Percentiles rank a stretch among this genome's conserved stretches.
phyloP scores from a whole-genome alignment of 2,329 filamentous ascomycete species.

The Aspergillus quadrilineatus region DNA sequence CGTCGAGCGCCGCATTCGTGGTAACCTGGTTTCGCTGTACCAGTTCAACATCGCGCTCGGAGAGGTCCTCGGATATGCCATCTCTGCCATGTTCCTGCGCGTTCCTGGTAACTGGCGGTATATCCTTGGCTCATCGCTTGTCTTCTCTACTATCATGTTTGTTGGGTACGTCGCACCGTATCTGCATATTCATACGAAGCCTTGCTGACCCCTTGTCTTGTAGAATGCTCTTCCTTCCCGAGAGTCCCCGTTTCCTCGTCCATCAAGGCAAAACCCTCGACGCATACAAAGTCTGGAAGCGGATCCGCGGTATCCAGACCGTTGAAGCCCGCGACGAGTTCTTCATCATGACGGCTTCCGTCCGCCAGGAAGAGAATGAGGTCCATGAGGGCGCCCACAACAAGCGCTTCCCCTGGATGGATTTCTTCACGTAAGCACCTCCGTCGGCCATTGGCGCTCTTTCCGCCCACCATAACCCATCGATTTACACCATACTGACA shows the following conservation, averaged over 20 bases:
- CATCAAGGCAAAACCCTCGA: slow-evolving; percentile 62
- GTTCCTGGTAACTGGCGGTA: slow-evolving; percentile 71
- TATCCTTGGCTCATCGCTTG: slow-evolving; percentile 69
- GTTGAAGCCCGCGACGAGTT: slow-evolving; percentile 66
- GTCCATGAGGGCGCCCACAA: slow-evolving; percentile 4
- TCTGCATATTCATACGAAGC: neutral
- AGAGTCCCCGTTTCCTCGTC: slow-evolving; percentile 68
- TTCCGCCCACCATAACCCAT: neutral
- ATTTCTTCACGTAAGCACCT: slow-evolving; percentile 60
- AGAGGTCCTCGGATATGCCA: slow-evolving; percentile 70
- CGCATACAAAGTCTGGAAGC: slow-evolving; percentile 69
- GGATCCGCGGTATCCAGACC: slow-evolving; percentile 62
- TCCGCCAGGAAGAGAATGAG: slow-evolving; percentile 48
- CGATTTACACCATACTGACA: neutral
- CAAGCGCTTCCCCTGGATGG: slow-evolving; percentile 62
- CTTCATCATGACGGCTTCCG: slow-evolving; percentile 55
- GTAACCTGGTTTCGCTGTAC: slow-evolving; percentile 71
- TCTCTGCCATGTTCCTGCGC: slow-evolving; percentile 70
- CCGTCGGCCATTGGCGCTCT: neutral
- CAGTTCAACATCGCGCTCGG: slow-evolving; percentile 75
- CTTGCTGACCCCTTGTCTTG: slow-evolving; percentile 14
- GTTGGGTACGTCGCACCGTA: neutral
- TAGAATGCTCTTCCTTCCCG: slow-evolving; percentile 71
- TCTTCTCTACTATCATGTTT: slow-evolving; percentile 66
- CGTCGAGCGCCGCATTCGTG: slow-evolving; percentile 65